phyloP scores from a whole-genome alignment of 1,139 yeast species.

The Kurtzmaniella quercitrusa region DNA sequence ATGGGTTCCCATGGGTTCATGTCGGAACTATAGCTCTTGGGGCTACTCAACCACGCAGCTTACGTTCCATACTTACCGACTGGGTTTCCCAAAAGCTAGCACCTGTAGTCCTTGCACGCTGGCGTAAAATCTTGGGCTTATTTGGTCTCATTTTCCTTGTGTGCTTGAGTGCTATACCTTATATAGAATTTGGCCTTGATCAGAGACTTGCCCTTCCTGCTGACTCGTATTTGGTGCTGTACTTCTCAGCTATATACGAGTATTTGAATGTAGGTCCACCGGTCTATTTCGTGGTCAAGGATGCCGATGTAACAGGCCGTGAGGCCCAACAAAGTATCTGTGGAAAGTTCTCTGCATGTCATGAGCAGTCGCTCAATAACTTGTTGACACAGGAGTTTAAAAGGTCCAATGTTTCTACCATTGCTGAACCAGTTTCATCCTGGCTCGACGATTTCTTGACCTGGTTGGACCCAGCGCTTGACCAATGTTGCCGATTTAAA shows the following conservation, averaged over 20 bases:
- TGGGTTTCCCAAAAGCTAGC: conserved; percentile 34
- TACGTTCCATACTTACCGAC: background rate
- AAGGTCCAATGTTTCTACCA: conserved; percentile 57
- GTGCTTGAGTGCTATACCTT: conserved; percentile 67
- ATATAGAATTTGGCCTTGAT: conserved; percentile 73
- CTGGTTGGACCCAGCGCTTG: conserved; percentile 83
- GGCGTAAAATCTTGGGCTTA: conserved; percentile 45
- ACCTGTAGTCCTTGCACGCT: conserved; percentile 50
- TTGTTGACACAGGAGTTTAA: conserved; percentile 83
- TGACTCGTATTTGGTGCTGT: conserved; percentile 74
- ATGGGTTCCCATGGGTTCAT: conserved; percentile 47
- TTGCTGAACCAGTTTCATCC: conserved; percentile 78
- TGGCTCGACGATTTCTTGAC: conserved; percentile 91
- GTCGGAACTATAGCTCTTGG: conserved; percentile 10
- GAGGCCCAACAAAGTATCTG: conserved; percentile 69
- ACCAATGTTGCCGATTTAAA: conserved; percentile 75
- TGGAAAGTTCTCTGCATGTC: conserved; percentile 83
- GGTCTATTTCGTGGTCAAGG: conserved; percentile 71
- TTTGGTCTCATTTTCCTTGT: conserved; percentile 64
- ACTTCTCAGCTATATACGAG: conserved; percentile 70
- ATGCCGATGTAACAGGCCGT: conserved; percentile 57
- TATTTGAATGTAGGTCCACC: conserved; percentile 91
- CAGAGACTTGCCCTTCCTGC: conserved; percentile 84
- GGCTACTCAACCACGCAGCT: conserved; percentile 6
- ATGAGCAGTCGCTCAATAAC: conserved; percentile 73